Base-by-base conservation (phyloP, 768 basidiomycete species). In the Podaxis sp. region DNA sequence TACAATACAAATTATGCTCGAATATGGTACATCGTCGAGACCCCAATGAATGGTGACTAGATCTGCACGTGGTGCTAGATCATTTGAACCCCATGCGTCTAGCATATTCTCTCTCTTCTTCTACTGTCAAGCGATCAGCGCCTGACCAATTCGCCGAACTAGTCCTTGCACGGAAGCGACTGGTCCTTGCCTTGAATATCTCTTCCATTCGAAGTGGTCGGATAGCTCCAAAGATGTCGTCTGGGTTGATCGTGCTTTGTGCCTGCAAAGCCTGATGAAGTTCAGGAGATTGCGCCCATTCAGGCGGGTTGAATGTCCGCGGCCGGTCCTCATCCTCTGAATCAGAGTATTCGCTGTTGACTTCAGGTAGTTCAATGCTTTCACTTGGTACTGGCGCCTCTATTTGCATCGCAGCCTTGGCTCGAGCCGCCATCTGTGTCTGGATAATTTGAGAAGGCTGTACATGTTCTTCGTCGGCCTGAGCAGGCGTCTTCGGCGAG, bases 71-170 rank as follows among this genome's bases (percentile, higher is more conserved):
- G 26, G 24, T 24, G 24, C 12, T 24, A 46, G 28, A 28, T 68
- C 71, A 82, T 68, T 78, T 83, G 75, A 86, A 98, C 6, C 96
- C 95, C 96, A 99, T 99, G 62, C 92, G 82, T 69, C 83, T 83
- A 4, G 89, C 94, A 72, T 98, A 99, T 66, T 94, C 92, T 63
- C 81, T 77, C 75, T 96, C 88, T 75, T 98, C 96, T 66, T 90
- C 87, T 24, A 80, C 74, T 15, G 93, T 96, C 68, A 99, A 76
- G 26, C 87, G 82, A 76, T 98, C 96, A n/a, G 89, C 76, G n/a
- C 93, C 94, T 5, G 87, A 84, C 96, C 96, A 99, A 72, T 97
- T 97, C 38, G 96, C 96, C 11, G 93, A 96, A 69, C 94, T 96
- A 8, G 93, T 93, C 52, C 96, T 82, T 6, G 92, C 89, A 63